These are phyloP conservation scores for Yamadazyma sp. DNA, from an alignment of 805 yeast species.

Conservation along the genomic window DNA sequence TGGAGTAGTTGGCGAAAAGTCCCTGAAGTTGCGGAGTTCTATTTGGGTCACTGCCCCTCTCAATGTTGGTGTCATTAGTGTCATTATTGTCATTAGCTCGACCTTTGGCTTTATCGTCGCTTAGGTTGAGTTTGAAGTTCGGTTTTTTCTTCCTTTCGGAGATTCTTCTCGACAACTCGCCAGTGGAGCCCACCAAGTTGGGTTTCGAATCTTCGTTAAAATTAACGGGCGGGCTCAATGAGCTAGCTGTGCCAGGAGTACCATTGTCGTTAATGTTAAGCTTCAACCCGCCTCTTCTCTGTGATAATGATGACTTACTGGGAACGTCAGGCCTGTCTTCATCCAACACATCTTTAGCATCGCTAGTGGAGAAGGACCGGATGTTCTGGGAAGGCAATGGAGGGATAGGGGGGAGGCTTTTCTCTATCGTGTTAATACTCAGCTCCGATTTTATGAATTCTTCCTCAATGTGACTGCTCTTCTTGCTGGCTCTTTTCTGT, in stretches of 20 bases:
- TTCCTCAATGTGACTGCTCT: constrained; percentile 6
- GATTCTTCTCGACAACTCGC: constrained; percentile 36
- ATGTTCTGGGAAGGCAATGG: constrained; percentile 23
- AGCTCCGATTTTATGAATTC: constrained; percentile 6
- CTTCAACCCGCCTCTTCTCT: constrained; percentile 53
- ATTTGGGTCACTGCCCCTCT: constrained; percentile 17
- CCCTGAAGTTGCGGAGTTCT: constrained; percentile 51
- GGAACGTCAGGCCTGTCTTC: no score
- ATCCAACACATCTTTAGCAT: constrained; percentile 9
- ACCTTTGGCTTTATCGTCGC: constrained; percentile 13
- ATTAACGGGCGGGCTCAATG: constrained; percentile 18
- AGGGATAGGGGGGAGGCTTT: constrained; percentile 20
- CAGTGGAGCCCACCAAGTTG: constrained; percentile 23
- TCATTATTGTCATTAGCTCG: constrained; percentile 7
- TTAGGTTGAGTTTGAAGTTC: constrained; percentile 37
- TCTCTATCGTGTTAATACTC: constrained; percentile 9
- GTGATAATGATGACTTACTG: constrained; percentile 50
- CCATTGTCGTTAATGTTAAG: constrained; percentile 38
- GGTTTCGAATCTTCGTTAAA: constrained; percentile 7
- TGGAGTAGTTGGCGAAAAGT: constrained; percentile 78
- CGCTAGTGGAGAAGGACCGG: constrained; percentile 19
- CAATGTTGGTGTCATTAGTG: constrained; percentile 9
- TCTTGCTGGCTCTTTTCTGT: constrained; percentile 53
- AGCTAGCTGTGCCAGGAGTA: constrained; percentile 18
- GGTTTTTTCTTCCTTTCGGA: constrained; percentile 42